Percentiles rank a stretch among this genome's conserved stretches.
Evolutionary conservation across 2,329 filamentous ascomycete species (phyloP).

Genomic region (Calonectria naviculata): DNA sequence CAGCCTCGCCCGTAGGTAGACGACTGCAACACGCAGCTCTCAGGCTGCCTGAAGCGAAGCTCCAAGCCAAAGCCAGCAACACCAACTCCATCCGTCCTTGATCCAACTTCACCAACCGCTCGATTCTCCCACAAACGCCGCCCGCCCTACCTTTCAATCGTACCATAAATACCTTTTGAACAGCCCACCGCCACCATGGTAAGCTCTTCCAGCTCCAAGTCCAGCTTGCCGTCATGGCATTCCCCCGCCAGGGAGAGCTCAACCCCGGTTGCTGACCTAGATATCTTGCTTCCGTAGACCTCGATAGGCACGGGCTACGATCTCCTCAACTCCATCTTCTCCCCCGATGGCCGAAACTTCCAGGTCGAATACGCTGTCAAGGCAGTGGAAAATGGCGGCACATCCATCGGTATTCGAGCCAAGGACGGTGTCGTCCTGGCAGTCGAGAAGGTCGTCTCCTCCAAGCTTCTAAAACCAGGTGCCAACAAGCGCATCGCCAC

Average conservation of each 20-base stretch:
- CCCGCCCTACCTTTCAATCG: constrained; percentile 11
- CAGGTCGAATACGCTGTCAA: constrained; percentile 99
- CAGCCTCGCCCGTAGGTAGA: constrained; percentile 38
- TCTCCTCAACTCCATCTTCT: constrained; percentile 99
- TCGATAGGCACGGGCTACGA: constrained; percentile 99
- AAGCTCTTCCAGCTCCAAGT: constrained; percentile 31
- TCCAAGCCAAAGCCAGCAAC: constrained; percentile 44
- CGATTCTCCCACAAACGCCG: constrained; percentile 19
- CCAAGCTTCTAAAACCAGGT: constrained; percentile 93
- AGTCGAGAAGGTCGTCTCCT: constrained; percentile 95
- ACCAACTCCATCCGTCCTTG: constrained; percentile 35
- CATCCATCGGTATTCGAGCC: constrained; percentile 94
- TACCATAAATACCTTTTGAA: constrained; percentile 1
- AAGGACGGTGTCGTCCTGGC: constrained; percentile 97
- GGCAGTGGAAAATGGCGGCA: constrained; percentile 98
- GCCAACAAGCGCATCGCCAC: constrained; percentile 98
- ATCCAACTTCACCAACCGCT: constrained; percentile 19
- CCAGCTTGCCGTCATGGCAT: constrained; percentile 18
- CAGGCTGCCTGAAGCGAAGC: constrained; percentile 55
- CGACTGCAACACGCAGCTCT: constrained; percentile 53
- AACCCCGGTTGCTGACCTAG: constrained; percentile 36
- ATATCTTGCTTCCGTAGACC: constrained; percentile 69
- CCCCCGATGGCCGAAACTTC: constrained; percentile 98
- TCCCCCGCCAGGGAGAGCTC: constrained; percentile 37
- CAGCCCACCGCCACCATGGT: constrained; percentile 45